Evolutionary conservation across 768 basidiomycete species (phyloP).

Genomic region (Pleurotus djamor): DNA sequence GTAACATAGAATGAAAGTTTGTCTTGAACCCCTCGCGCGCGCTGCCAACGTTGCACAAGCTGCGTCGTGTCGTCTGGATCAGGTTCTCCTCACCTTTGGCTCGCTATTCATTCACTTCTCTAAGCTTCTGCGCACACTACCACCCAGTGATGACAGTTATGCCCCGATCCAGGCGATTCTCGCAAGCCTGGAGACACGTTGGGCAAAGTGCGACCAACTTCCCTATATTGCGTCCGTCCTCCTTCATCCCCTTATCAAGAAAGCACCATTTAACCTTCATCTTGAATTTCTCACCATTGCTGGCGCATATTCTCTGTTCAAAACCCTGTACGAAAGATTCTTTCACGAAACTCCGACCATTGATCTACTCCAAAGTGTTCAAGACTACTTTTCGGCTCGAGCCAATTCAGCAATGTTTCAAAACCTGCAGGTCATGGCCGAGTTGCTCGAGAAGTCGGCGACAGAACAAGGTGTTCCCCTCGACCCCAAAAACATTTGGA

Average conservation of each 20-base stretch:
- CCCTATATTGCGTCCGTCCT: constrained; percentile 26
- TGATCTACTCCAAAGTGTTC: constrained; percentile 1
- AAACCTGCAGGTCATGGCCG: not conserved
- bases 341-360: not conserved
- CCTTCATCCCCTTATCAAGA: constrained; percentile 20
- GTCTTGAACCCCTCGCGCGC: constrained; percentile 17
- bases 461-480: not conserved
- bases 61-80: constrained; percentile 7
- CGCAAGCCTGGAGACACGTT: constrained; percentile 19
- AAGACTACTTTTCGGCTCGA: constrained; percentile 6
- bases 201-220: constrained; percentile 26
- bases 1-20: constrained; percentile 11
- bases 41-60: constrained; percentile 14
- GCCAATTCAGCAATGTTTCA: constrained; percentile 5
- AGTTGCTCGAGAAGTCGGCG: not conserved
- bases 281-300: constrained; percentile 11
- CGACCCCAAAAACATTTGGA: not conserved
- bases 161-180: constrained; percentile 5
- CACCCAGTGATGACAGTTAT: not conserved
- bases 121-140: not conserved
- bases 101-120: constrained; percentile 1
- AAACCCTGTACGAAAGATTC: constrained; percentile 14
- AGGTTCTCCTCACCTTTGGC: constrained; percentile 8
- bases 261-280: constrained; percentile 10
- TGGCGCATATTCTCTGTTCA: constrained; percentile 9